phyloP scores from a whole-genome alignment of 805 yeast species.

The Candida broadrunensis region DNA sequence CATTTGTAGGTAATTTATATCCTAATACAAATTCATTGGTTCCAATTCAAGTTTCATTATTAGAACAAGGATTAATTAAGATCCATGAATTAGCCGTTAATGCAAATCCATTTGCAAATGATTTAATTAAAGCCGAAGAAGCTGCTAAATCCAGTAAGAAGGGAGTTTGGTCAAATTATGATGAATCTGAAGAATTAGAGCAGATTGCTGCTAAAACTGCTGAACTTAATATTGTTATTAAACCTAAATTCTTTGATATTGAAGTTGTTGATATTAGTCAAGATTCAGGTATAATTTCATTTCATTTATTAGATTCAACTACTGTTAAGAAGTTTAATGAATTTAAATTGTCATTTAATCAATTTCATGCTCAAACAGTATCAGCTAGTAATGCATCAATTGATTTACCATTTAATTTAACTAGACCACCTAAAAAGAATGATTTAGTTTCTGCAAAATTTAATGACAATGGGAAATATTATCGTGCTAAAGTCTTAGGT shows the following conservation, averaged over 20 bases:
- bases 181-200: constrained; percentile 32
- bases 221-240: constrained; percentile 20
- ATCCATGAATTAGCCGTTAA: constrained; percentile 64
- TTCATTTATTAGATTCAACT: constrained; percentile 41
- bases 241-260: constrained; percentile 49
- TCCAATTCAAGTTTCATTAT: constrained; percentile 58
- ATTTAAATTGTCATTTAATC: constrained; percentile 48
- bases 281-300: constrained; percentile 41
- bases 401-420: constrained; percentile 38
- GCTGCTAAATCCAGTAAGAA: constrained; percentile 50
- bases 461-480: constrained; percentile 51
- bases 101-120: constrained; percentile 52
- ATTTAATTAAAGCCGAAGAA: constrained; percentile 60
- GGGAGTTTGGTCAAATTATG: constrained; percentile 71
- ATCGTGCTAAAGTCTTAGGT: constrained; percentile 53
- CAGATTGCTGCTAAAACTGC: constrained; percentile 15
- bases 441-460: constrained; percentile 56
- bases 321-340: constrained; percentile 33
- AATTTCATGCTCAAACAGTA: constrained; percentile 36
- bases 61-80: constrained; percentile 61
- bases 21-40: constrained; percentile 41
- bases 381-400: constrained; percentile 34
- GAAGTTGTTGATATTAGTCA: constrained; percentile 50
- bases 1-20: constrained; percentile 71
- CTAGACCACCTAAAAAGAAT: constrained; percentile 47